Evolutionary conservation across 257 asterid genomes (phyloP).

Genomic region (Verbena officinalis): DNA sequence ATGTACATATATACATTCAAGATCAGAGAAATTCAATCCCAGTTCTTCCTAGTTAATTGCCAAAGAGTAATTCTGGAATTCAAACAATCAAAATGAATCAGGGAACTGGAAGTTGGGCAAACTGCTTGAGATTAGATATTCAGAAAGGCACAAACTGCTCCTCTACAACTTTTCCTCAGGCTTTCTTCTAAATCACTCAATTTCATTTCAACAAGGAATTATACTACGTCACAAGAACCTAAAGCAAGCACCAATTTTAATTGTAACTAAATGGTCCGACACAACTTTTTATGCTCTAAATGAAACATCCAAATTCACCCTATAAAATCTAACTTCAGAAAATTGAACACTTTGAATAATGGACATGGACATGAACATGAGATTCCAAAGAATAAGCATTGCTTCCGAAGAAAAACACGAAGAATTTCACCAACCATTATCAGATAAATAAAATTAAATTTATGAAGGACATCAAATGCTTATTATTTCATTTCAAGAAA

Average conservation of each 20-base stretch:
- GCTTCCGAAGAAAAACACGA: background rate
- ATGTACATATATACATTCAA: no score
- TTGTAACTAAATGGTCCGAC: background rate
- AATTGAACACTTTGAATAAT: background rate
- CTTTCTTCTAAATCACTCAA: background rate
- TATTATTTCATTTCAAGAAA: background rate
- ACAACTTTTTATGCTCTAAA: background rate
- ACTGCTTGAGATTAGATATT: background rate
- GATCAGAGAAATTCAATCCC: background rate
- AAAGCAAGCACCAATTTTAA: no score
- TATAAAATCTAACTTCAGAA: background rate
- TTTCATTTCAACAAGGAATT: slow-evolving; percentile 10
- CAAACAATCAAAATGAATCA: slow-evolving; percentile 12
- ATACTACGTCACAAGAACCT: no score
- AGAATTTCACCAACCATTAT: background rate
- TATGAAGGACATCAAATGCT: background rate
- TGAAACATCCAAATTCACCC: background rate
- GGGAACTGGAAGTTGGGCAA: slow-evolving; percentile 14
- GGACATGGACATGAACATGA: background rate
- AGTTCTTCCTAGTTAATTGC: slow-evolving; percentile 16
- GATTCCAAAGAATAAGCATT: background rate
- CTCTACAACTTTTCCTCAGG: background rate
- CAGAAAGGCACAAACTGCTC: background rate
- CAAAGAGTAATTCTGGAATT: background rate
- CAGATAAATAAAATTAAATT: slow-evolving; percentile 11